A percentile compares a stretch with the other conserved stretches of the same genome.
Evolutionary conservation across 2,329 filamentous ascomycete genomes (phyloP).

Genomic region (Apiospora saccharicola): DNA sequence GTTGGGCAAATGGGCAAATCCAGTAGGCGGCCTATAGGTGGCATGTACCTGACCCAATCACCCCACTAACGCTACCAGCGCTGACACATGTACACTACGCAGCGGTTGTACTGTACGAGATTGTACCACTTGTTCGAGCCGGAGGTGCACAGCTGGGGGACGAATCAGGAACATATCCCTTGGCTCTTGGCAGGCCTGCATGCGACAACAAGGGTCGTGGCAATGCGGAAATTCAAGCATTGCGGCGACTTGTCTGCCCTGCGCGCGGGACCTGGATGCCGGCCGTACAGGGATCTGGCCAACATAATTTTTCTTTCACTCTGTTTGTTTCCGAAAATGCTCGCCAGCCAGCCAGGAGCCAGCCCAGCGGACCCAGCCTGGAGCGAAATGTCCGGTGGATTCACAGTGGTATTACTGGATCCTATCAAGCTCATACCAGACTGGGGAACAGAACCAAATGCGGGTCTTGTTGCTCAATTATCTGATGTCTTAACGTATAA

Average conservation of each 20-base stretch:
- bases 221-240: slow-evolving; percentile 19
- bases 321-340: not conserved
- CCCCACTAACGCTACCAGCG: not conserved
- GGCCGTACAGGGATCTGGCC: not conserved
- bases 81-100: not conserved
- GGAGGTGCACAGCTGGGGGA: not conserved
- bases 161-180: slow-evolving; percentile 5
- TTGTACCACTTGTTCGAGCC: not conserved
- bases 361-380: not conserved
- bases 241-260: slow-evolving; percentile 12
- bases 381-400: slow-evolving; percentile 17
- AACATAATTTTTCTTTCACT: not conserved
- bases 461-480: slow-evolving; percentile 4
- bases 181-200: slow-evolving; percentile 17
- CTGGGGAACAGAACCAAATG: slow-evolving; percentile 4
- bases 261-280: not conserved
- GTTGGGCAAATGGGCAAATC: not conserved
- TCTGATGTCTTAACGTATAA: slow-evolving; percentile 8
- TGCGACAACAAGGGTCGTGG: slow-evolving; percentile 14
- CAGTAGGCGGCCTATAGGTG: not conserved
- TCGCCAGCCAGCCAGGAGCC: not conserved
- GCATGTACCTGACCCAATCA: slow-evolving; percentile 3
- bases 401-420: not conserved
- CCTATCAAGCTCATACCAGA: not conserved
- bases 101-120: not conserved